Evolutionary conservation across 2,329 filamentous ascomycete species (phyloP).

Genomic region (Aspergillus sp.): DNA sequence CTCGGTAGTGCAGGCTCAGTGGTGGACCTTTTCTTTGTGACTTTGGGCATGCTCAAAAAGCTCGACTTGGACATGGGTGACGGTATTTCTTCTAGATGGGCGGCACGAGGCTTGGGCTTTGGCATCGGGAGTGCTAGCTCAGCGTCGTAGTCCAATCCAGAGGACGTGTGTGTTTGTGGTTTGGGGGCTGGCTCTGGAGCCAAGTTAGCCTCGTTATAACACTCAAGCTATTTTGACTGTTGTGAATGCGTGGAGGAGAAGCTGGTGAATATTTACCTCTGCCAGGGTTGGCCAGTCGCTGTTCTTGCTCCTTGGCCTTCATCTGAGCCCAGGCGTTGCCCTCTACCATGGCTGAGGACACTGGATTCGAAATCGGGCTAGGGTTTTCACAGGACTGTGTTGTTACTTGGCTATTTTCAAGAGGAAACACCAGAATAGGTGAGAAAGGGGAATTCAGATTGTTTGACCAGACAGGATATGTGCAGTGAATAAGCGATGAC

Average conservation of each 20-base stretch:
- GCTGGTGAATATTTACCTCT: constrained; percentile 10
- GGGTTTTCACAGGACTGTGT: too few species aligned
- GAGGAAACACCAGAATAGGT: neutral
- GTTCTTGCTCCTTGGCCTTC: constrained; percentile 16
- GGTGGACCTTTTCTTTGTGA: constrained; percentile 17
- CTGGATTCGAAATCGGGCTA: too few species aligned
- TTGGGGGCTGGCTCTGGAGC: neutral
- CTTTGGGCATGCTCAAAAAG: neutral
- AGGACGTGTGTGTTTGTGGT: constrained; percentile 18
- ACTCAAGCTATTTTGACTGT: neutral
- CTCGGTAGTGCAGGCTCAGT: constrained; percentile 14
- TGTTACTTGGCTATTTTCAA: neutral
- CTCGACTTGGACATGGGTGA: neutral
- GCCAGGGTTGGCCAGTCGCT: neutral
- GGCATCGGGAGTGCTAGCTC: constrained; percentile 31
- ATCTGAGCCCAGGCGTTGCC: constrained; percentile 30
- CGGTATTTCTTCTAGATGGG: neutral
- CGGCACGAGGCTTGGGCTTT: constrained; percentile 24
- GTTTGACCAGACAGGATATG: neutral
- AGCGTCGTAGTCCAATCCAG: constrained; percentile 26
- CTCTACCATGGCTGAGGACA: constrained; percentile 8
- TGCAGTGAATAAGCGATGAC: neutral
- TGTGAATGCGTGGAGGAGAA: neutral
- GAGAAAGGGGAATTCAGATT: neutral
- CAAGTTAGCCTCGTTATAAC: neutral